These are phyloP conservation scores for Cryptococcus sp. DNA, from an alignment of 1,284 basidiomycete genomes.

Conservation along the genomic window DNA sequence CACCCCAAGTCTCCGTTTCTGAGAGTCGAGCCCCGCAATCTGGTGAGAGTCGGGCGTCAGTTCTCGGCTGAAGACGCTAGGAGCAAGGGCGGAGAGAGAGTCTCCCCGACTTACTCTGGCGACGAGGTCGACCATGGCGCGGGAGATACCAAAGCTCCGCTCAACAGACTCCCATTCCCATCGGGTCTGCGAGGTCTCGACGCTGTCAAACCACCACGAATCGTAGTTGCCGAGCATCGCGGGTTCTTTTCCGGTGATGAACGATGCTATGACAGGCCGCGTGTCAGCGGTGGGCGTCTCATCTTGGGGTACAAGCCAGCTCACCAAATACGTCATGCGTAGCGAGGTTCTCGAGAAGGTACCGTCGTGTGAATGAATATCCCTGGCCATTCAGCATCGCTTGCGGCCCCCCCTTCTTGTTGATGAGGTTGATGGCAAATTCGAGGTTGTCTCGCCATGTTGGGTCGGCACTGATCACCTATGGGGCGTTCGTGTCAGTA, in stretches of 20 bases:
- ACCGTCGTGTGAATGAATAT: conserved; percentile 34
- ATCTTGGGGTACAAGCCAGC: conserved; percentile 5
- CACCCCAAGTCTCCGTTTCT: conserved; percentile 27
- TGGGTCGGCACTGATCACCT: conserved; percentile 34
- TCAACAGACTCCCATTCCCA: conserved; percentile 44
- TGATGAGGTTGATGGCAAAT: conserved; percentile 33
- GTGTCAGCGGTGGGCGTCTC: neutral
- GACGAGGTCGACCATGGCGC: conserved; percentile 35
- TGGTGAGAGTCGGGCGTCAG: neutral
- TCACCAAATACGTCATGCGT: conserved; percentile 36
- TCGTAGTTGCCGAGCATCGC: conserved; percentile 32
- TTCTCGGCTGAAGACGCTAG: too few relatives aligned
- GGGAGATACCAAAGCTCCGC: conserved; percentile 32
- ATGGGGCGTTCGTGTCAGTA: neutral
- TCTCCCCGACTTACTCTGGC: conserved; percentile 38
- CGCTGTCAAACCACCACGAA: conserved; percentile 40
- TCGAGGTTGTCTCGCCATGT: conserved; percentile 38
- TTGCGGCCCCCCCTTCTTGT: conserved; percentile 34
- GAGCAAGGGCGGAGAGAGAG: neutral
- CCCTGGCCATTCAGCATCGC: conserved; percentile 24
- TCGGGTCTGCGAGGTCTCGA: conserved; percentile 31
- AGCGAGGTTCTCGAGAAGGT: conserved; percentile 34
- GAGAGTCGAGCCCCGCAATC: conserved; percentile 27
- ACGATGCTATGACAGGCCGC: conserved; percentile 19
- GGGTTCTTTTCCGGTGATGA: conserved; percentile 37